A percentile compares a stretch with the other conserved stretches of the same genome.
These are phyloP conservation scores for Phyllosticta paracitricarpa DNA, from an alignment of 2,329 filamentous ascomycete genomes.

Conservation along the genomic window DNA sequence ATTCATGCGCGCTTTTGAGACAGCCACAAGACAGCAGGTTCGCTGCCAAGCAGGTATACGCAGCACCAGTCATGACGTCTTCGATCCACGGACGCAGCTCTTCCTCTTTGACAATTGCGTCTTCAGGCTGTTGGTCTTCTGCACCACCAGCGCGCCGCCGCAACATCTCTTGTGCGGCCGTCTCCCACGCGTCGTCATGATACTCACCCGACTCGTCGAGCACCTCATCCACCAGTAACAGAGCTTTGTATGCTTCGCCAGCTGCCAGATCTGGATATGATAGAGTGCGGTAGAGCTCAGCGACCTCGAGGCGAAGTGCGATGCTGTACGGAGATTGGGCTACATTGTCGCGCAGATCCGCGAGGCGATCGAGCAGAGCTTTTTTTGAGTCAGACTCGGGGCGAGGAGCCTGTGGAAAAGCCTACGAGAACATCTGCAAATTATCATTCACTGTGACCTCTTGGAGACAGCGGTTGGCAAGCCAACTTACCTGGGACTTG, in stretches of 20 bases:
- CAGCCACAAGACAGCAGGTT: slow-evolving; percentile 53
- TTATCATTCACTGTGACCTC: slow-evolving; percentile 7
- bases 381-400: not conserved
- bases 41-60: slow-evolving; percentile 33
- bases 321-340: slow-evolving; percentile 28
- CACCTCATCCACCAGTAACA: slow-evolving; percentile 78
- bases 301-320: slow-evolving; percentile 47
- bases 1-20: slow-evolving; percentile 56
- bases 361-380: not conserved
- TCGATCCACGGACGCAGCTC: slow-evolving; percentile 15
- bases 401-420: not conserved
- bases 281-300: slow-evolving; percentile 59
- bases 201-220: slow-evolving; percentile 73
- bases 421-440: not conserved
- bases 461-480: not conserved
- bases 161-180: slow-evolving; percentile 26
- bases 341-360: not conserved
- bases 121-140: not conserved
- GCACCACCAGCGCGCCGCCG: not conserved
- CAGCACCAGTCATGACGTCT: slow-evolving; percentile 14
- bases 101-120: slow-evolving; percentile 12
- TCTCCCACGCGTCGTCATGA: slow-evolving; percentile 55
- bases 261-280: slow-evolving; percentile 84
- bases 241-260: slow-evolving; percentile 80
- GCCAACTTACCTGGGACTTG: not conserved